A percentile compares a stretch with the other conserved stretches of the same genome.
phyloP scores from a whole-genome alignment of 768 basidiomycete species.

The Baorangia bicolor region DNA sequence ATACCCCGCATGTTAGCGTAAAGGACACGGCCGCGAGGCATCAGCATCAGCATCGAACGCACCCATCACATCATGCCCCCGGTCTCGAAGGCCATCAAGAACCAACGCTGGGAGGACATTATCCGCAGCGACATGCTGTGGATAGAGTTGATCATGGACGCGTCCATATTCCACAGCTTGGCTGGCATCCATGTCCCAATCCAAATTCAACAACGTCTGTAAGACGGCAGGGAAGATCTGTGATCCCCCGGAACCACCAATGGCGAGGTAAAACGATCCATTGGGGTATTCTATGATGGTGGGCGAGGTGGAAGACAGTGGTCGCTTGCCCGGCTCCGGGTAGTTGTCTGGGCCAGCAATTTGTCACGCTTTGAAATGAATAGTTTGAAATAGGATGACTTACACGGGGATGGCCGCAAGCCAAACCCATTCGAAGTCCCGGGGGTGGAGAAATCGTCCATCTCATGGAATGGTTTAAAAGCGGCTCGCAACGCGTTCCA shows the following conservation, averaged over 20 bases:
- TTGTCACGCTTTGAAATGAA: neutral
- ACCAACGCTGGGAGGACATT: slow-evolving; percentile 53
- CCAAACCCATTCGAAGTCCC: slow-evolving; percentile 84
- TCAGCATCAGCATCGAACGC: slow-evolving; percentile 11
- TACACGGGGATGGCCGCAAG: slow-evolving; percentile 78
- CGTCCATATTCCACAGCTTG: slow-evolving; percentile 82
- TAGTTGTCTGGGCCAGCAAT: slow-evolving; percentile 65
- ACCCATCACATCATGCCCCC: slow-evolving; percentile 77
- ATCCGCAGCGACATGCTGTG: slow-evolving; percentile 59
- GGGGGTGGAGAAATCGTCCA: slow-evolving; percentile 93
- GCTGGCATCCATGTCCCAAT: slow-evolving; percentile 77
- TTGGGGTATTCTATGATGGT: slow-evolving; percentile 76
- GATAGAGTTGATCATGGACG: slow-evolving; percentile 85
- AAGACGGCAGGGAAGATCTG: slow-evolving; percentile 79
- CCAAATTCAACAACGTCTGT: slow-evolving; percentile 73
- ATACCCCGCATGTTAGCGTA: neutral
- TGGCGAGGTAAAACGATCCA: slow-evolving; percentile 67
- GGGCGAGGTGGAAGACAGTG: slow-evolving; percentile 82
- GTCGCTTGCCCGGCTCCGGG: slow-evolving; percentile 84
- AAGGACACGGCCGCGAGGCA: neutral
- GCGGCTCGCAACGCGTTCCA: neutral
- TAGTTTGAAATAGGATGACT: slow-evolving; percentile 15
- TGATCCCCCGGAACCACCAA: slow-evolving; percentile 88
- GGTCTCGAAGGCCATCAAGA: slow-evolving; percentile 51
- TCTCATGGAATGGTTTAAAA: slow-evolving; percentile 36